phyloP scores from a whole-genome alignment of 257 asterid species.

The Cordia subcordata region DNA sequence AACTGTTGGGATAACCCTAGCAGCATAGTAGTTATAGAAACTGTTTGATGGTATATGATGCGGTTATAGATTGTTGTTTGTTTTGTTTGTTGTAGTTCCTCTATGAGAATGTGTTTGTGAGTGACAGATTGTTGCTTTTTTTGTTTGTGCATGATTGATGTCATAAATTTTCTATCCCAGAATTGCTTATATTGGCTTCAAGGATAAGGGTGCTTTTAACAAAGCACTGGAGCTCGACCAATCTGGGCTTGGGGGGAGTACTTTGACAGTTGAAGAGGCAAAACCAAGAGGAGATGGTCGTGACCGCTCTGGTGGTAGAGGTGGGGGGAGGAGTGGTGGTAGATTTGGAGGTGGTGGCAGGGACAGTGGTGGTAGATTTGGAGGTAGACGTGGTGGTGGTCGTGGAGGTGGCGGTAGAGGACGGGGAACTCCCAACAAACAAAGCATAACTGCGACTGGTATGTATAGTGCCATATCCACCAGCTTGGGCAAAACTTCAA shows the following conservation, averaged over 20 bases:
- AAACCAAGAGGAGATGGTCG: slow-evolving; percentile 44
- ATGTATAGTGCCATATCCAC: neutral
- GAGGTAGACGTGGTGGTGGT: slow-evolving; percentile 28
- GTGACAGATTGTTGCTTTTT: neutral
- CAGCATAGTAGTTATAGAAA: too few relatives aligned
- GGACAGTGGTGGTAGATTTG: too few relatives aligned
- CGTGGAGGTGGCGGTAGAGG: slow-evolving; percentile 36
- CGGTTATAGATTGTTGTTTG: too few relatives aligned
- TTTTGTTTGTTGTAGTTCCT: neutral
- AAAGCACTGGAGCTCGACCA: slow-evolving; percentile 57
- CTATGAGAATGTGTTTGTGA: neutral
- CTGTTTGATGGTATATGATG: too few relatives aligned
- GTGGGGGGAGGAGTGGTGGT: slow-evolving; percentile 16
- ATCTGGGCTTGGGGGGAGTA: slow-evolving; percentile 38
- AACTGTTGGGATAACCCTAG: too few relatives aligned
- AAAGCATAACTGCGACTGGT: slow-evolving; percentile 45
- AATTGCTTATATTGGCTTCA: slow-evolving; percentile 61
- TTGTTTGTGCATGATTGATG: neutral
- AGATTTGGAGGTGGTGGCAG: slow-evolving; percentile 15
- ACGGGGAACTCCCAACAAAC: slow-evolving; percentile 40
- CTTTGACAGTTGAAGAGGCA: slow-evolving; percentile 56
- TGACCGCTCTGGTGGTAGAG: slow-evolving; percentile 11
- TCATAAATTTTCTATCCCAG: slow-evolving; percentile 22
- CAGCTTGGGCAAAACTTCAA: neutral
- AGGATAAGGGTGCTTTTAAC: slow-evolving; percentile 33